These are phyloP conservation scores for Angomonas ambiguus DNA, from an alignment of 208 protist genomes.

Conservation along the genomic window DNA sequence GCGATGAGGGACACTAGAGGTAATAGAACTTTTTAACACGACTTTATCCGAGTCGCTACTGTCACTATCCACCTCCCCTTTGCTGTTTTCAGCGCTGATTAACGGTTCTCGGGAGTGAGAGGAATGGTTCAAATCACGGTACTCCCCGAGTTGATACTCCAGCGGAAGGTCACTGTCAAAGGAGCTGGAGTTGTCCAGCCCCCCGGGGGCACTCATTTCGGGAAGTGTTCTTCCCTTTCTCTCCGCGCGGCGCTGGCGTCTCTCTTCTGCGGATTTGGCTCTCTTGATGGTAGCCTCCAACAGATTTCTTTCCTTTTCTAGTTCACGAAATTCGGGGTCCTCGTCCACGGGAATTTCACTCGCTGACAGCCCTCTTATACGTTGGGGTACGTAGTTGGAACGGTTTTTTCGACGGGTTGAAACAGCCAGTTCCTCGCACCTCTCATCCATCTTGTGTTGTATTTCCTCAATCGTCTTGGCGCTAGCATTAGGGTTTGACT, in stretches of 20 bases:
- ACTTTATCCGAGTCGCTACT: not conserved
- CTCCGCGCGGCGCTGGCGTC: not conserved
- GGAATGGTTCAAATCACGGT: not conserved
- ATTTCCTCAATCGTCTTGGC: constrained; percentile 52
- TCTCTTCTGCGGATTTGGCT: not conserved
- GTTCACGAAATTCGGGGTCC: constrained; percentile 49
- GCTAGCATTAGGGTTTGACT: constrained; percentile 41
- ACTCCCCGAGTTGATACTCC: not conserved
- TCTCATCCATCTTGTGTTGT: constrained; percentile 69
- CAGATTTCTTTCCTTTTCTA: constrained; percentile 60
- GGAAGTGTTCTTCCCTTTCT: not conserved
- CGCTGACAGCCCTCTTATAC: constrained; percentile 48
- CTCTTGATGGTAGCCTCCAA: not conserved
- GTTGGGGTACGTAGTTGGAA: constrained; percentile 40
- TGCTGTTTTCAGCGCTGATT: not conserved
- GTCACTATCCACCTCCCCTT: not conserved
- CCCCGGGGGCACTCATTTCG: not conserved
- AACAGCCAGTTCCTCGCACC: constrained; percentile 56
- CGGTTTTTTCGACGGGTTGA: constrained; percentile 39
- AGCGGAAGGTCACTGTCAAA: constrained; percentile 1
- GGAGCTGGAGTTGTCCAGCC: not conserved
- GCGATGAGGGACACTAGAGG: not conserved
- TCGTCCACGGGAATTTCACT: constrained; percentile 45
- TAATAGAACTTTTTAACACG: not conserved
- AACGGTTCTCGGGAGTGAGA: not conserved